Conservation (phyloP, 139 green algal genomes). For the Haematococcus sp. region DNA sequence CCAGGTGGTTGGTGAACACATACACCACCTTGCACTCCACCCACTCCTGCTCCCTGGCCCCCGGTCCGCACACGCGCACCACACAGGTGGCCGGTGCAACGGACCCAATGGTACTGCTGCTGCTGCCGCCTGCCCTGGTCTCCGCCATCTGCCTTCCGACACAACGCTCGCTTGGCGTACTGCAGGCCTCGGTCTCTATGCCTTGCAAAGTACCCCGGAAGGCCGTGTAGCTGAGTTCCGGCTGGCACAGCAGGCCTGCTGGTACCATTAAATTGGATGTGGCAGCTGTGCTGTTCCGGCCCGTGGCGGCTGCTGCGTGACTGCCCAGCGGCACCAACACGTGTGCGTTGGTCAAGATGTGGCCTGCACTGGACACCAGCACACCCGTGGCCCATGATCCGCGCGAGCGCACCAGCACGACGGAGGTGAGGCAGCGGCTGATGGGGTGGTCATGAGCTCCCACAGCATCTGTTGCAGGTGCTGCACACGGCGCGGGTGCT, state of each 20-base stretch:
- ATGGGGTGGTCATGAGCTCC: not conserved
- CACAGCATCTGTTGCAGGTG: not conserved
- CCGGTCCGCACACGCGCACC: not conserved
- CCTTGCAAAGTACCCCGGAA: too few relatives aligned
- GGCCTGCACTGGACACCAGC: conserved; percentile 39
- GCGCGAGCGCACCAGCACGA: conserved; percentile 34
- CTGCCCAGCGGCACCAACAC: conserved; percentile 38
- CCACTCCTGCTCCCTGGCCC: conserved; percentile 10
- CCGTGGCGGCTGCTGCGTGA: not conserved
- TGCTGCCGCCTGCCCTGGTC: not conserved
- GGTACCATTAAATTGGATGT: too few relatives aligned
- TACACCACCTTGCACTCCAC: conserved; percentile 25
- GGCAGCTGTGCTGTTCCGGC: not conserved
- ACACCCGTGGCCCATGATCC: conserved; percentile 68
- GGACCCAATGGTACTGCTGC: too few relatives aligned
- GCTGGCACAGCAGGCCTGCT: too few relatives aligned
- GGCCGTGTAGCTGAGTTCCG: too few relatives aligned
- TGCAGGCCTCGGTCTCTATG: too few relatives aligned
- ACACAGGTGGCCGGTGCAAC: too few relatives aligned
- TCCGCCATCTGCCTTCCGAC: not conserved
- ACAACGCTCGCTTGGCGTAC: not conserved
- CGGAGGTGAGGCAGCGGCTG: conserved; percentile 8
- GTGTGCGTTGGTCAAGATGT: conserved; percentile 84
- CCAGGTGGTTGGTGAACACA: conserved; percentile 50
- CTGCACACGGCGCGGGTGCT: not conserved